Conservation (phyloP, 352 stramenopile species). For the Pythium pyrilobum region DNA sequence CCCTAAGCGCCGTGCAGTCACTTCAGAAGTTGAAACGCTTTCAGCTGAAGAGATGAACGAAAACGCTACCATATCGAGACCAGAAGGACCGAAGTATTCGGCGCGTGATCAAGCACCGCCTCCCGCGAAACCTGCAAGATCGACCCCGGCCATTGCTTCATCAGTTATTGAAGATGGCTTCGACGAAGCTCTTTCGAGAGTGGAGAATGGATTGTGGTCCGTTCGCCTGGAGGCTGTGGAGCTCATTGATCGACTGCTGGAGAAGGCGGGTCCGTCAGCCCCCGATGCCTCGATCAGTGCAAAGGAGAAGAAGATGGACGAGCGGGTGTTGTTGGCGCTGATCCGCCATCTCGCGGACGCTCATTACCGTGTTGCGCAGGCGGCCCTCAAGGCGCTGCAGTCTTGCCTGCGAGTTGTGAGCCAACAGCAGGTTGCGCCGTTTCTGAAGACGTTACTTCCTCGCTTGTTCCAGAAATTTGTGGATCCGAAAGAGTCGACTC, state of each 20-base stretch:
- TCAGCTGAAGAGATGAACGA: not conserved
- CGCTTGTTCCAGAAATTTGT: constrained; percentile 73
- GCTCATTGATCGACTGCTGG: constrained; percentile 20
- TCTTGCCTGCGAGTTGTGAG: constrained; percentile 37
- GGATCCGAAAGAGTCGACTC: constrained; percentile 64
- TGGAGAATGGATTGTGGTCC: constrained; percentile 61
- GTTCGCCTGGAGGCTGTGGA: constrained; percentile 58
- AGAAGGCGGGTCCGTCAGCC: not conserved
- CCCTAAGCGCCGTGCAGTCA: constrained; percentile 17
- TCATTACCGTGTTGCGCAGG: constrained; percentile 73
- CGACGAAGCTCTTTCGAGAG: constrained; percentile 40
- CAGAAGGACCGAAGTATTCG: not conserved
- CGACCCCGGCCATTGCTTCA: constrained; percentile 10
- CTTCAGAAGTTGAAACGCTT: constrained; percentile 2
- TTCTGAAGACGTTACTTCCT: constrained; percentile 54
- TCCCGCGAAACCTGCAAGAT: not conserved
- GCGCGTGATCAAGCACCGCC: constrained; percentile 8
- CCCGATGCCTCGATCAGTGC: not conserved
- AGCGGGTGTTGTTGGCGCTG: constrained; percentile 42
- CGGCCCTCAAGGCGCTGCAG: constrained; percentile 54
- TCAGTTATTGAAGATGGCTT: constrained; percentile 27
- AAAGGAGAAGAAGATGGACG: constrained; percentile 42
- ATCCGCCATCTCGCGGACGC: constrained; percentile 63
- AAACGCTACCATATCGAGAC: no score
- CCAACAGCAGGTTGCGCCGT: constrained; percentile 35